phyloP scores from a whole-genome alignment of 306 rosid species.

The Malus orientalis region DNA sequence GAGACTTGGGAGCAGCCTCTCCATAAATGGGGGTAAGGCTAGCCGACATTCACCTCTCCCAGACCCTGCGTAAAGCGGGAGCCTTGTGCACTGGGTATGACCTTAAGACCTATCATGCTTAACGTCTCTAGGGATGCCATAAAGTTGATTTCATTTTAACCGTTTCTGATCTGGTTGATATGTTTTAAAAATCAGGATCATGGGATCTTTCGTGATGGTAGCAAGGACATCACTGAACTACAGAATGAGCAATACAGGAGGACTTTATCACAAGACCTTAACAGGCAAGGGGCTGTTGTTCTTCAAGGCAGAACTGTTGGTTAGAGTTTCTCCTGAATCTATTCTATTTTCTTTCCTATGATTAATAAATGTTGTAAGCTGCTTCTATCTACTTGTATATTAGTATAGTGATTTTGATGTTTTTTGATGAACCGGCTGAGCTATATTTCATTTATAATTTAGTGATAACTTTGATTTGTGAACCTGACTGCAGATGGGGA shows the following conservation, averaged over 20 bases:
- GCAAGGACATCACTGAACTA: constrained; percentile 65
- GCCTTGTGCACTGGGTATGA: too few species aligned
- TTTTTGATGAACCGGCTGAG: not conserved
- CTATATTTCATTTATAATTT: not conserved
- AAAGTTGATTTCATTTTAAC: not conserved
- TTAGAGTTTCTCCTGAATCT: constrained; percentile 24
- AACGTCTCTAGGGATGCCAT: not conserved
- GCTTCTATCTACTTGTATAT: not conserved
- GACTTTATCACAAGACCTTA: constrained; percentile 91
- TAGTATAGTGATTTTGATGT: not conserved
- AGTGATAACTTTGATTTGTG: constrained; percentile 26
- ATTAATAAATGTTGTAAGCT: not conserved
- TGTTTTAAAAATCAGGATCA: constrained; percentile 59
- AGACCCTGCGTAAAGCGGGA: too few species aligned
- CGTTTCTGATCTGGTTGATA: constrained; percentile 15
- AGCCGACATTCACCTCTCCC: too few species aligned
- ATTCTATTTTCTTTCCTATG: not conserved
- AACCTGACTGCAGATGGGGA: constrained; percentile 65
- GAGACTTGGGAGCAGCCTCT: too few species aligned
- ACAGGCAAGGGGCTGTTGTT: constrained; percentile 95
- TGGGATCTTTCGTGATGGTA: constrained; percentile 92
- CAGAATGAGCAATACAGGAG: constrained; percentile 51
- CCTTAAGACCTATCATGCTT: not conserved
- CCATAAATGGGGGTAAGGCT: too few species aligned
- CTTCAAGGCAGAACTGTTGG: constrained; percentile 89